Evolutionary conservation across 345 rosid genomes (phyloP).

Genomic region (Salix udensis): DNA sequence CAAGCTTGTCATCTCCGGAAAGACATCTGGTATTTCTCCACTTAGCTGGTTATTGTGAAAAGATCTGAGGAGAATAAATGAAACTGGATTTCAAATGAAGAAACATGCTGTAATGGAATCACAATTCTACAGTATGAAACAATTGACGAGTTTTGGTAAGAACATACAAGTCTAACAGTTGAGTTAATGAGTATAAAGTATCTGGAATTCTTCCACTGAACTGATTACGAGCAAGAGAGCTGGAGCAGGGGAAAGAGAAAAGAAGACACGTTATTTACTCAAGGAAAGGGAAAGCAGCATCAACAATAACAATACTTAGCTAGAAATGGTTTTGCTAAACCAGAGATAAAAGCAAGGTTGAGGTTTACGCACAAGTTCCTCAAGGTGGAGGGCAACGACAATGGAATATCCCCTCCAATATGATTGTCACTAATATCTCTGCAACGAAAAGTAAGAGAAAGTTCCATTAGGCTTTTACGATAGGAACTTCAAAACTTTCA

Average conservation of each 20-base stretch:
- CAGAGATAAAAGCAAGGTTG: neutral
- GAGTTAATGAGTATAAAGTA: conserved; percentile 35
- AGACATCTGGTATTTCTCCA: conserved; percentile 71
- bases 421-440: conserved; percentile 87
- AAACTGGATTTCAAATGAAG: conserved; percentile 1
- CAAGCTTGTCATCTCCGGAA: conserved; percentile 54
- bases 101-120: neutral
- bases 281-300: neutral
- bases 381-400: conserved; percentile 60
- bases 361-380: conserved; percentile 52
- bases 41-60: conserved; percentile 57
- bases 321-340: neutral
- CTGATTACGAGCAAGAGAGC: conserved; percentile 59
- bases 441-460: conserved; percentile 26
- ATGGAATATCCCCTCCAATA: conserved; percentile 77
- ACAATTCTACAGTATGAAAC: neutral
- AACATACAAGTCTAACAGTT: conserved; percentile 54
- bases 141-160: conserved; percentile 8
- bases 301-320: neutral
- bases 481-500: neutral
- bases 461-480: conserved; percentile 2
- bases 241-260: conserved; percentile 27
- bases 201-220: conserved; percentile 62
- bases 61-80: conserved; percentile 42
- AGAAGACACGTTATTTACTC: neutral